Evolutionary conservation across 169 alveolate genomes (phyloP).

Genomic region (Theileria orientalis): DNA sequence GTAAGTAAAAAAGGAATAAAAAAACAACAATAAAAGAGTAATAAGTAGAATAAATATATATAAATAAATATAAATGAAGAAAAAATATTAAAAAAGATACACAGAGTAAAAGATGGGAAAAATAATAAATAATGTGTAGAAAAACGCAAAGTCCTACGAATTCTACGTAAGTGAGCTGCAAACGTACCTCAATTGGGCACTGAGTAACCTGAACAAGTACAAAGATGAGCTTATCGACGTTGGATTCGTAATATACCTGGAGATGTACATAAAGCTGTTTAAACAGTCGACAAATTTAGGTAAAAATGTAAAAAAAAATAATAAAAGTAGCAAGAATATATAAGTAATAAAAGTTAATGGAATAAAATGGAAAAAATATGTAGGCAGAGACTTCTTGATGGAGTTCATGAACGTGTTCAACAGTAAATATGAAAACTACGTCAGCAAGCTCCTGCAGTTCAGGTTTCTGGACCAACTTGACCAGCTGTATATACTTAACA

Average conservation of each 20-base stretch:
- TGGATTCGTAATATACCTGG: constrained; percentile 56
- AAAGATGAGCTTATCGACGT: constrained; percentile 57
- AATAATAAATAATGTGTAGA: neutral
- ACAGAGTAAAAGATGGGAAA: too few species aligned
- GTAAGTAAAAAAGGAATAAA: too few species aligned
- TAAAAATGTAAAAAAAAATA: neutral
- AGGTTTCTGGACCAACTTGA: constrained; percentile 46
- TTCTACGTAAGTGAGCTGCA: constrained; percentile 21
- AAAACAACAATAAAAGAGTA: too few species aligned
- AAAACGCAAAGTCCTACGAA: neutral
- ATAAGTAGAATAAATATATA: too few species aligned
- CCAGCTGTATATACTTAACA: constrained; percentile 21
- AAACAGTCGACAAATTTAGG: constrained; percentile 39
- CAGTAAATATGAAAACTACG: constrained; percentile 37
- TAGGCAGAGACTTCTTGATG: constrained; percentile 47
- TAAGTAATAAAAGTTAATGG: too few species aligned
- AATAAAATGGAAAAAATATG: too few species aligned
- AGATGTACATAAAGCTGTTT: constrained; percentile 52
- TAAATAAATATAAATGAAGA: neutral
- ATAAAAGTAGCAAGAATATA: too few species aligned
- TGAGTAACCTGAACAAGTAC: constrained; percentile 56
- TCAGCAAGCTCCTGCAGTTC: constrained; percentile 33
- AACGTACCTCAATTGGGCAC: constrained; percentile 53
- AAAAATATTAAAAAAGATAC: too few species aligned
- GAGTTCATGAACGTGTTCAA: constrained; percentile 45